Evolutionary conservation across 2,329 filamentous ascomycete genomes (phyloP).

Genomic region (Tolypocladium tundrense): DNA sequence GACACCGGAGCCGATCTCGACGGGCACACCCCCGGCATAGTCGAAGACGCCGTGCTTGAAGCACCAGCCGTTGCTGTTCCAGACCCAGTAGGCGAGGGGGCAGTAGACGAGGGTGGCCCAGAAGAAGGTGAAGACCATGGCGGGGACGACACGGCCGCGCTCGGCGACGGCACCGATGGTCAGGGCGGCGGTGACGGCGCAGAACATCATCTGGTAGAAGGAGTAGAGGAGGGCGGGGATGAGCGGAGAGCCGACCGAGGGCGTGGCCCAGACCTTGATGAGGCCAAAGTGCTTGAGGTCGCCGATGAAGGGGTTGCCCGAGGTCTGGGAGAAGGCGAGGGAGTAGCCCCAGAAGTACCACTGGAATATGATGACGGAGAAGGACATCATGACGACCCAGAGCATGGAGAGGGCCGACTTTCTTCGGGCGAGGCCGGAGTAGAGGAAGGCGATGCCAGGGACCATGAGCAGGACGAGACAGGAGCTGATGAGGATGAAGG

Average conservation of each 20-base stretch:
- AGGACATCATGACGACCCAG: slow-evolving; percentile 93
- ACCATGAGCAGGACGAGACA: slow-evolving; percentile 97
- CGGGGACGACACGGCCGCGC: slow-evolving; percentile 82
- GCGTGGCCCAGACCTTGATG: slow-evolving; percentile 68
- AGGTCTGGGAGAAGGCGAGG: slow-evolving; percentile 74
- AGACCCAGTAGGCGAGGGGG: slow-evolving; percentile 91
- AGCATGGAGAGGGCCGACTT: slow-evolving; percentile 97
- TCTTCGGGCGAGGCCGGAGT: slow-evolving; percentile 91
- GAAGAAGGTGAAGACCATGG: slow-evolving; percentile 90
- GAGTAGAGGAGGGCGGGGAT: slow-evolving; percentile 86
- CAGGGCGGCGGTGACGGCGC: slow-evolving; percentile 83
- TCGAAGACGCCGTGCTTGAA: slow-evolving; percentile 87
- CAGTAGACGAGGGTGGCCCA: slow-evolving; percentile 98
- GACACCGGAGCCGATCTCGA: slow-evolving; percentile 92
- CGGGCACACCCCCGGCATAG: slow-evolving; percentile 91
- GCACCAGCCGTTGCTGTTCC: slow-evolving; percentile 91
- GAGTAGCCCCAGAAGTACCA: slow-evolving; percentile 99
- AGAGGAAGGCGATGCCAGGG: slow-evolving; percentile 92
- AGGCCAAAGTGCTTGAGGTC: slow-evolving; percentile 84
- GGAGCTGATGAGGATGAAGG: slow-evolving; percentile 81
- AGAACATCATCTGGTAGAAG: slow-evolving; percentile 99
- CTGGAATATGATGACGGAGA: slow-evolving; percentile 87
- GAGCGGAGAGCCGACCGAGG: slow-evolving; percentile 81
- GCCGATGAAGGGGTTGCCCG: slow-evolving; percentile 84
- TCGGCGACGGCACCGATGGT: slow-evolving; percentile 88